Base-by-base conservation (phyloP, 1,139 yeast species). In the Ogataea hybrid region DNA sequence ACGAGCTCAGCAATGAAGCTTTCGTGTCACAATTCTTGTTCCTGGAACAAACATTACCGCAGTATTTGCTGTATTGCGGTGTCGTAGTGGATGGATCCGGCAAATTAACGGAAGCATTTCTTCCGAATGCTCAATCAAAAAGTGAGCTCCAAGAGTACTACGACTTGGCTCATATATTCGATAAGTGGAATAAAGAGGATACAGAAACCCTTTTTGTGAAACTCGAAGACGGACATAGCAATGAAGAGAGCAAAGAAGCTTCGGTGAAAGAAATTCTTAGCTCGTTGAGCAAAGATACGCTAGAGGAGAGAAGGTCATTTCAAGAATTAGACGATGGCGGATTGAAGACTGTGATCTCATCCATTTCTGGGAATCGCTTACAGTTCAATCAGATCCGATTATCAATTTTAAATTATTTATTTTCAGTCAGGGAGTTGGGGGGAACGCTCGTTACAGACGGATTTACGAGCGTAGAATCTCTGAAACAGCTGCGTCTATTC, bases 321-420 rank as follows among this genome's bases (percentile, higher is more conserved):
- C 47, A 38, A 7, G 36, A 44, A 16, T 37, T 58, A 5, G 57
- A 54, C 23, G 42, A 51, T 5, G 56, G 54, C 3, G 48, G 28
- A 3, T 52, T 72, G 1, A 51, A 51, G 5, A 46, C 51, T 5
- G 64, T 73, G 36, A 49, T 78, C 10, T 35, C 54, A 1, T 41
- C 48, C 0, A 46, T 75, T 8, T 70, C 70, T 41, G 42, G 44
- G 1, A 46, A 63, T 1, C 52, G 54, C 5, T 57, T 62, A 21
- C 81, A 79, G 54, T 68, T 72, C 28, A 70, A 69, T 34, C 77
- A 77, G 38, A 62, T 76, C 0, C 70, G 86, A 44, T 53, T 69
- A 6, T 40, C 51, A 2, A 59, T 85, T 3, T 51, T 84, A 4
- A 51, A 64, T n/a, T 53, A 59, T 18, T 51, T 81, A 1, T 56